A percentile compares a stretch with the other conserved stretches of the same genome.
Evolutionary conservation across 176 grass and related monocot species (phyloP).

Genomic region (Thinopyrum elongatum): DNA sequence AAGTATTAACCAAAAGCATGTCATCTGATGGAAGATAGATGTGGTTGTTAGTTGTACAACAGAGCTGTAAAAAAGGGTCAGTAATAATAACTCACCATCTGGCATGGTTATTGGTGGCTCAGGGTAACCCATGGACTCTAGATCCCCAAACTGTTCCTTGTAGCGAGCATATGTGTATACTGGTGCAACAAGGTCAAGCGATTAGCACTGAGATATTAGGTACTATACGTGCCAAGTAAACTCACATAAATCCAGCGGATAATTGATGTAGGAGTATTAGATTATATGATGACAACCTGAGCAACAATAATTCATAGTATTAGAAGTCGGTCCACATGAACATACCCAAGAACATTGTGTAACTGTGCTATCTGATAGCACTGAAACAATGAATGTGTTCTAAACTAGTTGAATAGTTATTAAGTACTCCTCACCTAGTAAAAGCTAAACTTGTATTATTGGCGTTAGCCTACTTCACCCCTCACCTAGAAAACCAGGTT

Average conservation of each 20-base stretch:
- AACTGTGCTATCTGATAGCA: neutral
- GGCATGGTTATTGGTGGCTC: neutral
- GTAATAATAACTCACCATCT: neutral
- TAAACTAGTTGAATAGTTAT: neutral
- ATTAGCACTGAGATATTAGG: neutral
- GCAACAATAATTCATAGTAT: neutral
- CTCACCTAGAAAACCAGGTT: too few species aligned
- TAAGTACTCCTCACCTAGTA: too few species aligned
- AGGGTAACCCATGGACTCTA: neutral
- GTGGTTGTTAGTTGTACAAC: neutral
- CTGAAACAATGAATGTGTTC: too few species aligned
- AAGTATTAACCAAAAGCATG: slow-evolving; percentile 15
- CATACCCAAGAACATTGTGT: neutral
- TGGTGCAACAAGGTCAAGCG: neutral
- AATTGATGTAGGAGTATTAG: neutral
- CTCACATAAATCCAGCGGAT: neutral
- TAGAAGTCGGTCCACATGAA: neutral
- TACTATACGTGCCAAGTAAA: neutral
- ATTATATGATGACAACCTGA: neutral
- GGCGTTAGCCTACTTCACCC: neutral
- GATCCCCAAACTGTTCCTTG: neutral
- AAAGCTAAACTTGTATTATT: neutral
- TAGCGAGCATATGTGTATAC: neutral
- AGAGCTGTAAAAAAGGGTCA: neutral
- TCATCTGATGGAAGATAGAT: neutral